Evolutionary conservation across 2,329 filamentous ascomycete species (phyloP).

Genomic region (Fusarium armeniacum): DNA sequence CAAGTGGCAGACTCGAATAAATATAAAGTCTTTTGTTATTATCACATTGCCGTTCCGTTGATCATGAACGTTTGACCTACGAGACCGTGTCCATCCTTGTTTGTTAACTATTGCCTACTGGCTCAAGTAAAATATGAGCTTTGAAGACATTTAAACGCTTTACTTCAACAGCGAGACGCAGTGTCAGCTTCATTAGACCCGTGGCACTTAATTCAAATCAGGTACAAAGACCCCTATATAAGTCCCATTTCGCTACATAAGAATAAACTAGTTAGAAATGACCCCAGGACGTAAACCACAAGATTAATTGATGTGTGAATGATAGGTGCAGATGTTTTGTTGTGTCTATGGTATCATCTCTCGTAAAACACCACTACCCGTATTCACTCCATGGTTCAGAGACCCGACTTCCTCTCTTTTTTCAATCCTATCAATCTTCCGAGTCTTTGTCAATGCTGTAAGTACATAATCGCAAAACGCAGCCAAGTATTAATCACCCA

Average conservation of each 20-base stretch:
- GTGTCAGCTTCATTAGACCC: neutral
- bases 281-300: neutral
- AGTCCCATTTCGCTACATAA: neutral
- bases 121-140: neutral
- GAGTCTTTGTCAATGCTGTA: conserved; percentile 14
- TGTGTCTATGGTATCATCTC: conserved; percentile 51
- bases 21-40: conserved; percentile 30
- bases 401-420: conserved; percentile 27
- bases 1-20: conserved; percentile 37
- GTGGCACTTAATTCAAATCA: neutral
- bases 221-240: neutral
- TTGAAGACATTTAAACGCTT: neutral
- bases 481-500: conserved; percentile 37
- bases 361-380: conserved; percentile 47
- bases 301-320: conserved; percentile 3
- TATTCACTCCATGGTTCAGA: conserved; percentile 26
- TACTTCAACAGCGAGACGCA: neutral
- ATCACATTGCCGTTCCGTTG: neutral
- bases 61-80: neutral
- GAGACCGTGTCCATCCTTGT: neutral
- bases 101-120: neutral
- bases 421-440: conserved; percentile 33
- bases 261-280: neutral
- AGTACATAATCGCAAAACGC: conserved; percentile 39
- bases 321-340: conserved; percentile 39